Conservation (phyloP, 805 yeast species). For the Schwanniomyces polymorphus region DNA sequence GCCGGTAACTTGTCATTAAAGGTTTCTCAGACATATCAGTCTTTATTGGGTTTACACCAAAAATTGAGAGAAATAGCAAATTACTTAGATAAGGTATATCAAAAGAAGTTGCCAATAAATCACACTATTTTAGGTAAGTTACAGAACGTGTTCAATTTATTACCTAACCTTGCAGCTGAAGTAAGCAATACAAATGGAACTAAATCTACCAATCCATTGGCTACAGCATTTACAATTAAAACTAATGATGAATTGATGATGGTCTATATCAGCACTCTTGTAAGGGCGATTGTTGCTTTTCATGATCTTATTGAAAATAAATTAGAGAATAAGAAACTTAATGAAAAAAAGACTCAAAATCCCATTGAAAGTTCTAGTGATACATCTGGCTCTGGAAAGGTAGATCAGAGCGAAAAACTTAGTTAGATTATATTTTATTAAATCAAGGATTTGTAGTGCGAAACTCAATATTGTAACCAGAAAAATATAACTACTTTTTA, state of each 20-base stretch:
- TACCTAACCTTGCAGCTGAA: constrained; percentile 66
- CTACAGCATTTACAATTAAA: constrained; percentile 83
- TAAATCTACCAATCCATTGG: constrained; percentile 50
- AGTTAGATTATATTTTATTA: not conserved
- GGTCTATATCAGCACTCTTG: constrained; percentile 83
- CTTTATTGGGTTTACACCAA: constrained; percentile 80
- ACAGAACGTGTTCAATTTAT: constrained; percentile 90
- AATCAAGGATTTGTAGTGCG: not conserved
- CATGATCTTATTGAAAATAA: constrained; percentile 96
- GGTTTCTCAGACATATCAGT: constrained; percentile 85
- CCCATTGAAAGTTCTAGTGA: constrained; percentile 1
- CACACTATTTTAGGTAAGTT: constrained; percentile 88
- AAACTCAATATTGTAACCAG: not conserved
- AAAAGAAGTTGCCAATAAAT: constrained; percentile 77
- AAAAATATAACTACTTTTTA: not conserved
- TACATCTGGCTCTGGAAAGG: not conserved
- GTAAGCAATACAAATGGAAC: constrained; percentile 2
- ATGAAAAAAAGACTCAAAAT: constrained; percentile 32
- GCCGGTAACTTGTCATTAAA: constrained; percentile 88
- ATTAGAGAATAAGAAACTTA: constrained; percentile 67
- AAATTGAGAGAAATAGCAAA: constrained; percentile 74
- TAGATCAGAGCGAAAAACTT: not conserved
- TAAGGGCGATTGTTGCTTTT: constrained; percentile 92
- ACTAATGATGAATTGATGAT: constrained; percentile 97
- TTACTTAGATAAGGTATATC: constrained; percentile 74